Conservation (phyloP, 495 filamentous ascomycete genomes). For the Choiromyces venosus region DNA sequence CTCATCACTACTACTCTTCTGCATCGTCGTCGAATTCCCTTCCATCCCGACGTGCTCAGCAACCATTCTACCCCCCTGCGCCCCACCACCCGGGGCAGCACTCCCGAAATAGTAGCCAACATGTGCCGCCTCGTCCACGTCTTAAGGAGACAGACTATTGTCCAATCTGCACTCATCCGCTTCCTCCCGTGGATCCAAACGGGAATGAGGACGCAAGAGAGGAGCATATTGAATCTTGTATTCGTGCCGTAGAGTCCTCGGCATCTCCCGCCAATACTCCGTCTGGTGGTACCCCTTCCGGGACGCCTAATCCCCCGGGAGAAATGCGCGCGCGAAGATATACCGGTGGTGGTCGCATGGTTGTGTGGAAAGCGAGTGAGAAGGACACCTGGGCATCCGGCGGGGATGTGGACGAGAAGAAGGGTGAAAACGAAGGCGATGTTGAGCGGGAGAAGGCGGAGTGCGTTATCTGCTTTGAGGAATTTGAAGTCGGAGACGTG, state of each 20-base stretch:
- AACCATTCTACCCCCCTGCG: slow-evolving; percentile 28
- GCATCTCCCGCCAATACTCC: slow-evolving; percentile 1
- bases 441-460: slow-evolving; percentile 50
- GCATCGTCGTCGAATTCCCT: slow-evolving; percentile 34
- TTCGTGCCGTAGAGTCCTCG: slow-evolving; percentile 46
- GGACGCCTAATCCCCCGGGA: not conserved
- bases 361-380: slow-evolving; percentile 75
- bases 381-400: slow-evolving; percentile 57
- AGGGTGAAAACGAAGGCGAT: not conserved
- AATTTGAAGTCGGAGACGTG: slow-evolving; percentile 76
- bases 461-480: slow-evolving; percentile 94
- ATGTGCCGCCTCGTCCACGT: slow-evolving; percentile 38
- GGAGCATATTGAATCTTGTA: slow-evolving; percentile 71
- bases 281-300: not conserved
- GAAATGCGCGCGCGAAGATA: slow-evolving; percentile 21
- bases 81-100: slow-evolving; percentile 36
- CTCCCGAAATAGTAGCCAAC: slow-evolving; percentile 20
- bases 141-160: slow-evolving; percentile 82
- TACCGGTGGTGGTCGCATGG: slow-evolving; percentile 48
- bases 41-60: slow-evolving; percentile 35
- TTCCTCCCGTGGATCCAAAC: slow-evolving; percentile 62
- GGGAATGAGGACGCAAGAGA: slow-evolving; percentile 62
- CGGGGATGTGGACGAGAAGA: slow-evolving; percentile 9
- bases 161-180: slow-evolving; percentile 72
- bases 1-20: slow-evolving; percentile 22